Evolutionary conservation across 2,329 filamentous ascomycete genomes (phyloP).

Genomic region (Fusarium acutatum): DNA sequence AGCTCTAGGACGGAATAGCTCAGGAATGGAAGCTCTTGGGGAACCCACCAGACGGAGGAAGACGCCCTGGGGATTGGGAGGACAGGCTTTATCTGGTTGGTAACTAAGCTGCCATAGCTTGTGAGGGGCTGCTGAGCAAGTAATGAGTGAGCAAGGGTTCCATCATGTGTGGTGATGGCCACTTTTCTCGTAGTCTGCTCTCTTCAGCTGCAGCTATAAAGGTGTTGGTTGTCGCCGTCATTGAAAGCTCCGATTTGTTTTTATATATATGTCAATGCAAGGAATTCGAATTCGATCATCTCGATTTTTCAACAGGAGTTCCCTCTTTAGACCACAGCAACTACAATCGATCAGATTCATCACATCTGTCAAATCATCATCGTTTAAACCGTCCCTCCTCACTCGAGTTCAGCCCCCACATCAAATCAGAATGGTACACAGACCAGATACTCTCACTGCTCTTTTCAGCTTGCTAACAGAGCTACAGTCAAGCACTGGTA

Average conservation of each 20-base stretch:
- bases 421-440: slow-evolving; percentile 40
- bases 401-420: background rate
- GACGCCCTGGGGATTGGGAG: background rate
- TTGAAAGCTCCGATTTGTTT: slow-evolving; percentile 3
- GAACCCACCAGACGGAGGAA: slow-evolving; percentile 5
- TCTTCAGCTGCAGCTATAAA: slow-evolving; percentile 32
- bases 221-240: slow-evolving; percentile 29
- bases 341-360: slow-evolving; percentile 13
- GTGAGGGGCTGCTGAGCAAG: slow-evolving; percentile 39
- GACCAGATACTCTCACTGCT: background rate
- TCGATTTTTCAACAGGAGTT: slow-evolving; percentile 16
- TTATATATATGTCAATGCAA: slow-evolving; percentile 34
- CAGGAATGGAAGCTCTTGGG: background rate
- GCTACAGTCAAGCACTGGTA: slow-evolving; percentile 32
- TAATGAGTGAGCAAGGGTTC: slow-evolving; percentile 32
- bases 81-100: slow-evolving; percentile 4
- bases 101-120: slow-evolving; percentile 6
- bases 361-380: slow-evolving; percentile 10
- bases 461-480: slow-evolving; percentile 17
- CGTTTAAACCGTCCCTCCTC: background rate
- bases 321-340: slow-evolving; percentile 1
- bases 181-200: slow-evolving; percentile 8
- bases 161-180: slow-evolving; percentile 10
- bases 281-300: slow-evolving; percentile 29
- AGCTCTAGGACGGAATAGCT: slow-evolving; percentile 14